Base-by-base conservation (phyloP, 176 grass and related monocot species). In the Juncus effusus region DNA sequence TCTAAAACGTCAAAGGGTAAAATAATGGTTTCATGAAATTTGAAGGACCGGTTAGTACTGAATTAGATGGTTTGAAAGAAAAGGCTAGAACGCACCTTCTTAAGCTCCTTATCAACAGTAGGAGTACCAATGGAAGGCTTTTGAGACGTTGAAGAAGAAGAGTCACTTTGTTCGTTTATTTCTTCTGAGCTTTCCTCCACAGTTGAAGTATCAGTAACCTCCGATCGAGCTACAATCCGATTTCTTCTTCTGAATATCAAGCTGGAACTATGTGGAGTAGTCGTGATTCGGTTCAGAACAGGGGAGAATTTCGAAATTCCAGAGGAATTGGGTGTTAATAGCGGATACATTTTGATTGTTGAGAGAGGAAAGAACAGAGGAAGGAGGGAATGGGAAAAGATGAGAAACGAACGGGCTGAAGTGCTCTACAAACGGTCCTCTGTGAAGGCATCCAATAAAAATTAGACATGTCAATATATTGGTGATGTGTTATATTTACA, bases 31-130 rank as follows among this genome's bases (percentile, higher is more conserved):
- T 28, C 19, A 28, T 28, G 14, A 38, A 38, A 61, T 38, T 5
- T 40, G 59, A 13, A 13, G 37, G 59, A 40, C 10, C 7, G 13
- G 64, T 65, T 5, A 4, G 16, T 15, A 64, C 16, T 59, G 14
- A 4, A 11, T 13, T 36, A 54, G 41, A 35, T 7, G 52, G n/a
- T 52, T 7, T 15, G 12, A 6, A 28, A n/a, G 74, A 76, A 28
- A 61, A 16, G 12, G 38, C 49, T 38, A 7, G 5, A 70, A 49
- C 71, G 13, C 4, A 92, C 88, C 93, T 97, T 97, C 73, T 89
- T 97, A 70, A 97, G 77, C 52, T 97, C 82, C 80, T 92, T 92
- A 52, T 92, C 85, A 62, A 88, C 85, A 65, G 28, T 79, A 39
- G 93, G 88, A 63, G 84, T 36, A 35, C 74, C 72, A 56, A 57